Evolutionary conservation across 1,284 basidiomycete species (phyloP), one percentile per base, ranked within the genome.

Genomic region (Rhizopogon parksii): DNA sequence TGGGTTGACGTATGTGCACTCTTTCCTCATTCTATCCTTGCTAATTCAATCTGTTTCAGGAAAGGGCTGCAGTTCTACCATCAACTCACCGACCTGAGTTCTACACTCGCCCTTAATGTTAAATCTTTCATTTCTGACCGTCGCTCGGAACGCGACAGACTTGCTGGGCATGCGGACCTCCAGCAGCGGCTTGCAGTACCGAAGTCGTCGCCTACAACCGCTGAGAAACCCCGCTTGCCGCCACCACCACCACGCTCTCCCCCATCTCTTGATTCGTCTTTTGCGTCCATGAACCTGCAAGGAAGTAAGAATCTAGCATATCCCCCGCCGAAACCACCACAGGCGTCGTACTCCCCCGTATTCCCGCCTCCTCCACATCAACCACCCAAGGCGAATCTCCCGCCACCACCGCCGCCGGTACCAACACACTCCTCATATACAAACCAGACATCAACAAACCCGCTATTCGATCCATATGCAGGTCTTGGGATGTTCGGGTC

Each of bases 51-150:
- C 14, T 12, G 51, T 53, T 60, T 38, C 49, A 91, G 85, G 15
- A 95, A 94, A 65, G 95, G 93, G 0, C 70, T 91, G 2, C 82
- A 85, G 45, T 99, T 96, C 68, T 97, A 98, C 67, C 75, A 74
- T 4, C 90, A 95, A 56, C 74, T 97, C n/a, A 78, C 76, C 0
- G 81, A 82, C 36, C 70, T 95, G 27, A 76, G 83, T 2, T 64
- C 70, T 0, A 77, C 75, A 6, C 75, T 97, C 6, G 73, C 76
- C 47, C 69, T 75, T 5, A 84, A 83, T 55, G 80, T 82, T 1
- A 78, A 76, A 46, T 67, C 72, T 0, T 96, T 87, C 59, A 73
- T 90, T 3, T 68, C 74, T 0, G 72, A 76, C 17, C 77, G 95
- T 25, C 79, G 75, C n/a, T 65, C 71, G 0, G 92, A 97, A 65